Evolutionary conservation across 1,284 basidiomycete species (phyloP).

Genomic region (Heliocybe sulcata): DNA sequence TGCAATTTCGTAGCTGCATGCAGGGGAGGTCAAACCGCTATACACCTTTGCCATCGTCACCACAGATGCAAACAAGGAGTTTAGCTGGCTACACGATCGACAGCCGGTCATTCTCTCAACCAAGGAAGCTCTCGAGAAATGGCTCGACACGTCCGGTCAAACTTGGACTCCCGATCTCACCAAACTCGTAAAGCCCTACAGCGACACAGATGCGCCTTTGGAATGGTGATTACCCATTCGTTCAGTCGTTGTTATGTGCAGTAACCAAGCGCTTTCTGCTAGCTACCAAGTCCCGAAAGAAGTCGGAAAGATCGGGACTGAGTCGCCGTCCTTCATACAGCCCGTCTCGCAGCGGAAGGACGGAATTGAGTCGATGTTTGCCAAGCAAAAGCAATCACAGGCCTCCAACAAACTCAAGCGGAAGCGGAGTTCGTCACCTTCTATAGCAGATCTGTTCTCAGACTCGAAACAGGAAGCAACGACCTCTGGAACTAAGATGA

Average conservation of each 20-base stretch:
- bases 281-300: conserved; percentile 88
- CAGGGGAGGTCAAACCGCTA: conserved; percentile 51
- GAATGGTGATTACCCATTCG: conserved; percentile 45
- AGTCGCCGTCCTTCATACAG: conserved; percentile 78
- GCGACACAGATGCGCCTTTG: conserved; percentile 44
- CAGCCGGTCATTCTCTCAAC: conserved; percentile 84
- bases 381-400: conserved; percentile 40
- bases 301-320: conserved; percentile 85
- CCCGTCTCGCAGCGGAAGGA: conserved; percentile 78
- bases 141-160: conserved; percentile 73
- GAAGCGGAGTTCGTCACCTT: conserved; percentile 13
- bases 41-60: conserved; percentile 91
- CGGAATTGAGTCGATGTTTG: conserved; percentile 86
- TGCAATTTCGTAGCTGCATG: conserved; percentile 6
- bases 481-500: conserved; percentile 10
- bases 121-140: conserved; percentile 52
- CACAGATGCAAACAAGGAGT: conserved; percentile 60
- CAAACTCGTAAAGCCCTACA: conserved; percentile 63
- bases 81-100: conserved; percentile 84
- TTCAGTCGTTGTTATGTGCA: background rate
- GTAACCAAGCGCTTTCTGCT: background rate
- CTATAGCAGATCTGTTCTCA: background rate
- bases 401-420: conserved; percentile 7
- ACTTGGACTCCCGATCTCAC: conserved; percentile 56
- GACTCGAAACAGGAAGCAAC: conserved; percentile 4